Conservation (phyloP, 306 rosid species). For the Morella rubra region DNA sequence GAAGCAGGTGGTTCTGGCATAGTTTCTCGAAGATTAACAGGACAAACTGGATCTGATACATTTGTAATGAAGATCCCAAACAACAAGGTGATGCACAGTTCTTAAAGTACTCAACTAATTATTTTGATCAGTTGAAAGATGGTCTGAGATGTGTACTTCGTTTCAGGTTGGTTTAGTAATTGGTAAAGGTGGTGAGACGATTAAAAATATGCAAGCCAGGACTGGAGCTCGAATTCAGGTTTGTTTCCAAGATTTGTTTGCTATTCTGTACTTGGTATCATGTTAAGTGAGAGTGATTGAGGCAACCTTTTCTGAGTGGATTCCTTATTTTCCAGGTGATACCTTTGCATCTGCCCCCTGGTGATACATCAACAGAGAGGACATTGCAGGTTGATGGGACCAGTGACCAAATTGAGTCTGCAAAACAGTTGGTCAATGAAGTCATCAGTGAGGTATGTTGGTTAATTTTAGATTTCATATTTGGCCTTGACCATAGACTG, state of each 20-base stretch:
- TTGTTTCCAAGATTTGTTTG: not conserved
- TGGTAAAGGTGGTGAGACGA: slow-evolving; percentile 97
- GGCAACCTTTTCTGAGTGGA: not conserved
- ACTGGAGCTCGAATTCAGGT: slow-evolving; percentile 97
- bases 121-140: slow-evolving; percentile 3
- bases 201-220: slow-evolving; percentile 86
- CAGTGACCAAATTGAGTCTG: slow-evolving; percentile 82
- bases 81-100: slow-evolving; percentile 63
- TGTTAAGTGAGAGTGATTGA: not conserved
- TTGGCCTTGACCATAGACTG: slow-evolving; percentile 24
- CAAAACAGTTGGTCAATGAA: slow-evolving; percentile 79
- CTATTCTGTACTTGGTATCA: not conserved
- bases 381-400: slow-evolving; percentile 91
- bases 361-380: slow-evolving; percentile 81
- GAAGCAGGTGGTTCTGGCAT: slow-evolving; percentile 89
- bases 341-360: slow-evolving; percentile 97
- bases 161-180: slow-evolving; percentile 92
- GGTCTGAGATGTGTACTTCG: not conserved
- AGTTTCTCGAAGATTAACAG: slow-evolving; percentile 60
- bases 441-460: slow-evolving; percentile 85
- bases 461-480: slow-evolving; percentile 25
- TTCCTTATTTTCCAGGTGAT: slow-evolving; percentile 58
- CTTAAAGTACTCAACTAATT: not conserved
- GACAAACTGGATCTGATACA: slow-evolving; percentile 76
- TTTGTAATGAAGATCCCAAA: slow-evolving; percentile 78